Evolutionary conservation across 1,284 basidiomycete species (phyloP).

Genomic region (Pisolithus thermaeus): DNA sequence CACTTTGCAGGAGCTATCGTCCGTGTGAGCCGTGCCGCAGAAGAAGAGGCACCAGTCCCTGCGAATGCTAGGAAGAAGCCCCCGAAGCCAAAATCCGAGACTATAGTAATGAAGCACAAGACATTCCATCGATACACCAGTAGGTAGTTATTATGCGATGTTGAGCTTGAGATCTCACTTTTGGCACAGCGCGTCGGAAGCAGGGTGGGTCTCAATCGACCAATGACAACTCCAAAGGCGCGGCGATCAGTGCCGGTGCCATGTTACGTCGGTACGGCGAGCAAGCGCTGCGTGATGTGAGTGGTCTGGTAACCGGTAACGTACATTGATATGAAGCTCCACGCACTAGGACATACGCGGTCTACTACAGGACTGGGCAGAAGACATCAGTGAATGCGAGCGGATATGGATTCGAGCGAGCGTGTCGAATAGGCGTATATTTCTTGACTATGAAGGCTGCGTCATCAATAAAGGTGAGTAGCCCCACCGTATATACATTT

Average conservation of each 20-base stretch:
- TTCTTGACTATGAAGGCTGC: constrained; percentile 80
- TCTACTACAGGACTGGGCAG: constrained; percentile 76
- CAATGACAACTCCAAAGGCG: constrained; percentile 91
- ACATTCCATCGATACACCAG: constrained; percentile 99
- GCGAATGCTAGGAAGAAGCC: constrained; percentile 51
- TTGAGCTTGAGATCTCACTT: constrained; percentile 1
- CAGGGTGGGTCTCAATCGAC: constrained; percentile 94
- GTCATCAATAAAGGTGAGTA: constrained; percentile 47
- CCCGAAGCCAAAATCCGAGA: constrained; percentile 57
- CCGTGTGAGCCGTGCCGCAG: constrained; percentile 51
- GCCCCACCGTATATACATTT: background rate
- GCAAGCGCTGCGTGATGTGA: constrained; percentile 82
- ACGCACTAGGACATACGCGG: constrained; percentile 72
- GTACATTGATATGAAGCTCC: background rate
- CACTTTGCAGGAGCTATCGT: constrained; percentile 95
- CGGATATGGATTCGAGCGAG: constrained; percentile 87
- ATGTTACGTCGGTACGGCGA: constrained; percentile 94
- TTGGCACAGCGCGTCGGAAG: constrained; percentile 77
- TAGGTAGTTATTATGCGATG: constrained; percentile 33
- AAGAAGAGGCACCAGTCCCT: constrained; percentile 29
- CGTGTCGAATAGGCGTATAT: constrained; percentile 79
- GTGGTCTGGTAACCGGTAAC: constrained; percentile 18
- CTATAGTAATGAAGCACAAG: constrained; percentile 85
- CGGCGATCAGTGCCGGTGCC: constrained; percentile 93
- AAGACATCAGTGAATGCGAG: constrained; percentile 78